Percentiles rank a stretch among this genome's conserved stretches.
phyloP scores from a whole-genome alignment of 2,329 filamentous ascomycete genomes.

The Sporothrix dimorphospora region DNA sequence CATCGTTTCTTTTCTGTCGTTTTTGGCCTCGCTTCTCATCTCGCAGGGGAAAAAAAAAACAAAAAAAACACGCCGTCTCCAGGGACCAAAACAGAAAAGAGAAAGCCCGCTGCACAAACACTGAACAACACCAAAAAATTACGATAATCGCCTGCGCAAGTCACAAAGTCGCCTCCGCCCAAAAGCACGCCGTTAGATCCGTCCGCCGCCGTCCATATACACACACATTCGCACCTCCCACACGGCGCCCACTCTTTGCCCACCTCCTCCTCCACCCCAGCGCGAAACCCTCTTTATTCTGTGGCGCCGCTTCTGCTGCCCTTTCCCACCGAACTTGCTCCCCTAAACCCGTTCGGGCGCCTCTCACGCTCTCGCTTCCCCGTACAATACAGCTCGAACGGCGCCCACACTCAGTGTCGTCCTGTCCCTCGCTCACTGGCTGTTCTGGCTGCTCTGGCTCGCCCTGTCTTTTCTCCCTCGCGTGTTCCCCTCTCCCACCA shows the following conservation, averaged over 20 bases:
- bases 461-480: not conserved
- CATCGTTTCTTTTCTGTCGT: not conserved
- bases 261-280: not conserved
- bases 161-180: constrained; percentile 7
- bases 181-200: constrained; percentile 23
- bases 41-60: constrained; percentile 1
- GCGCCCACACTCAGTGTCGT: not conserved
- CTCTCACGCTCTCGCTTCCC: constrained; percentile 10
- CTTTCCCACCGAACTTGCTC: not conserved
- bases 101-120: not conserved
- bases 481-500: not conserved
- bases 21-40: not conserved
- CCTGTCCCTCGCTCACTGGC: not conserved
- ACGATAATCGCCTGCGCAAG: constrained; percentile 3
- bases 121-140: not conserved
- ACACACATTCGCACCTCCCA: constrained; percentile 7
- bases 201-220: constrained; percentile 20
- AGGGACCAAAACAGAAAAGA: not conserved
- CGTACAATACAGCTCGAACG: constrained; percentile 11
- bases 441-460: not conserved
- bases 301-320: constrained; percentile 8
- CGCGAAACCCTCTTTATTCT: constrained; percentile 2
- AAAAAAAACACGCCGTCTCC: constrained; percentile 13
- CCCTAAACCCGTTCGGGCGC: not conserved
- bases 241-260: not conserved